phyloP scores from a whole-genome alignment of 345 rosid species.

The Euphorbia lathyris region DNA sequence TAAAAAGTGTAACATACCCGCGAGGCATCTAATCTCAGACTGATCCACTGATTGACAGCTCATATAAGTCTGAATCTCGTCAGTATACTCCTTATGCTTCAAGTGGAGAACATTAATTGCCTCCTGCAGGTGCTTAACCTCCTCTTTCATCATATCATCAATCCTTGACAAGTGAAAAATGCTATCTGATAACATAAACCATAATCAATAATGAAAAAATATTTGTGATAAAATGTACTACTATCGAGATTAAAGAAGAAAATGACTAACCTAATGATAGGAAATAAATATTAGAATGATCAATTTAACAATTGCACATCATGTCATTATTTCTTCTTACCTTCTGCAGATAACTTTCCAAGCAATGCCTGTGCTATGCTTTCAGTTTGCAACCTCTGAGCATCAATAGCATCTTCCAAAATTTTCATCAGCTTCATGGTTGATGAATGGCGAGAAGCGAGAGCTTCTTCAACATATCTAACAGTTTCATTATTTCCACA shows the following conservation, averaged over 20 bases:
- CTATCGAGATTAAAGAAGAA: slow-evolving; percentile 4
- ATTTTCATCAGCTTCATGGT: slow-evolving; percentile 62
- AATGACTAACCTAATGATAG: slow-evolving; percentile 18
- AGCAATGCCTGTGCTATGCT: slow-evolving; percentile 43
- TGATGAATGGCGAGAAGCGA: slow-evolving; percentile 58
- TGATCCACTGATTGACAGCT: slow-evolving; percentile 56
- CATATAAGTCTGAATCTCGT: slow-evolving; percentile 45
- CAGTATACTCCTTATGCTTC: slow-evolving; percentile 60
- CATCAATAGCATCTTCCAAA: slow-evolving; percentile 56
- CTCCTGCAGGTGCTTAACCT: slow-evolving; percentile 55
- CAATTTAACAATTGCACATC: slow-evolving; percentile 19
- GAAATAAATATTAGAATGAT: slow-evolving; percentile 19
- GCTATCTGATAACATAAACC: slow-evolving; percentile 42
- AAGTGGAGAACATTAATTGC: slow-evolving; percentile 56
- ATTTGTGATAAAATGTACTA: slow-evolving; percentile 1
- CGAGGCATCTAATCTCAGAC: slow-evolving; percentile 64
- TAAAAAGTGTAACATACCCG: slow-evolving; percentile 45
- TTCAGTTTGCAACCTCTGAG: slow-evolving; percentile 59
- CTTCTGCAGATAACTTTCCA: slow-evolving; percentile 54
- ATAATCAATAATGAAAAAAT: background rate
- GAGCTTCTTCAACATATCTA: slow-evolving; percentile 57
- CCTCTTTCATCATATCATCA: slow-evolving; percentile 80
- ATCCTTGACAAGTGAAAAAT: slow-evolving; percentile 54
- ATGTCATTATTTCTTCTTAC: slow-evolving; percentile 41
- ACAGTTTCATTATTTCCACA: slow-evolving; percentile 37